Base-by-base conservation (phyloP, 768 basidiomycete species). In the Mycena belliarum region DNA sequence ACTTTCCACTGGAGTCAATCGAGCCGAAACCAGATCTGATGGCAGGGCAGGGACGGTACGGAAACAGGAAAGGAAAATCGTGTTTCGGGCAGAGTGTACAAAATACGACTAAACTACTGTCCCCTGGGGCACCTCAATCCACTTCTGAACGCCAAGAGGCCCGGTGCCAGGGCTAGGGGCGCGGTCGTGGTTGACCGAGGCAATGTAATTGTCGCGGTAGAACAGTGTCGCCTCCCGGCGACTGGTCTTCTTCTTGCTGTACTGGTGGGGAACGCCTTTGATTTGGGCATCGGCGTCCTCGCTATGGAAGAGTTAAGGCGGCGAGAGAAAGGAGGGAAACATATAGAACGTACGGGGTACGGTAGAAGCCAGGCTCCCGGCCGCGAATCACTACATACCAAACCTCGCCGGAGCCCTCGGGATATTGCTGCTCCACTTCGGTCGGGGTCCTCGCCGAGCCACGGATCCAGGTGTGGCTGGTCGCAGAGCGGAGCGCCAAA, bases 331-430 rank as follows among this genome's bases (percentile, higher is more conserved):
- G 11, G 23, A n/a, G 5, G 33, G 21, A 23, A n/a, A n/a, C n/a
- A n/a, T n/a, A n/a, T n/a, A 48, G 33, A 23, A 49, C 37, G 1
- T 38, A 49, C 35, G 35, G 1, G 6, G 48, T 49, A 37, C 41
- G 41, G 21, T 52, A 52, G 7, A 52, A 7, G 18, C 52, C 42
- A 5, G 52, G 52, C 18, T 53, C 43, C 15, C 32, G 43, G 23
- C 52, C 43, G 10, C 52, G 10, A 23, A 53, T 53, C 1, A 53
- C 52, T 2, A 53, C 52, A 16, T 53, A 53, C 52, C 52, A 53
- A 0, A 15, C 11, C 44, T 53, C 52, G 7, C 52, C 52, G 15
- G 42, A 45, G 26, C 52, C 52, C 4, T 33, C 43, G 1, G 42
- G 42, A 20, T 6, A 44, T 9, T 29, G 10, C 16, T 16, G 12